Evolutionary conservation across 2,329 filamentous ascomycete genomes (phyloP).

Genomic region (Colletotrichum tanaceti): DNA sequence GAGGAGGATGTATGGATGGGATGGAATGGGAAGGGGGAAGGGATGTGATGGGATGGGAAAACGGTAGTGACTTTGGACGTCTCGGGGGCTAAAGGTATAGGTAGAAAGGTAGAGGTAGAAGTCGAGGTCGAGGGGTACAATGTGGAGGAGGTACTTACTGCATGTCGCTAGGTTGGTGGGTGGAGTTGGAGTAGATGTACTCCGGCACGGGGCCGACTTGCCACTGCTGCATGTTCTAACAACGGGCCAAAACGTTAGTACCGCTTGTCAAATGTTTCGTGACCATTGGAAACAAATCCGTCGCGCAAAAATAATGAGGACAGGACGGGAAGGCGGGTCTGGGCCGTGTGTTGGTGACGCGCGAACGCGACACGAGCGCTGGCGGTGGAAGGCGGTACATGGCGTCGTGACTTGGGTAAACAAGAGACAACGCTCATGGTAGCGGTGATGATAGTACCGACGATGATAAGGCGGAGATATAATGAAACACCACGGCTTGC

Average conservation of each 20-base stretch:
- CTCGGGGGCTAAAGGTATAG: constrained; percentile 8
- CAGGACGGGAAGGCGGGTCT: constrained; percentile 15
- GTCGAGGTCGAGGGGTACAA: constrained; percentile 44
- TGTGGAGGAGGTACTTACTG: constrained; percentile 64
- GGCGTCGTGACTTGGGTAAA: constrained; percentile 17
- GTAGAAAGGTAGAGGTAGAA: constrained; percentile 38
- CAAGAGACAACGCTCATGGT: neutral
- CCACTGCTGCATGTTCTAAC: constrained; percentile 70
- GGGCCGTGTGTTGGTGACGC: constrained; percentile 17
- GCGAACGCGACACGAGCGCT: constrained; percentile 34
- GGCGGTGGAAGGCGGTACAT: constrained; percentile 28
- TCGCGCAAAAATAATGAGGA: constrained; percentile 38
- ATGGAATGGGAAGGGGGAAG: constrained; percentile 48
- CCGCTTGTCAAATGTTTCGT: constrained; percentile 34
- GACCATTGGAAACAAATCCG: constrained; percentile 27
- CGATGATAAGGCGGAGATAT: neutral
- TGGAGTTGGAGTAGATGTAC: constrained; percentile 65
- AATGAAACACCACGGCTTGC: neutral
- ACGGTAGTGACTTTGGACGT: constrained; percentile 25
- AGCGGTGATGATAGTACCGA: neutral
- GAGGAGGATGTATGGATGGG: neutral
- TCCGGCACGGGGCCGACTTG: constrained; percentile 70
- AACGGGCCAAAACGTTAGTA: constrained; percentile 41
- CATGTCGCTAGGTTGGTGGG: constrained; percentile 66
- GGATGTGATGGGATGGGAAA: constrained; percentile 28